Percentiles rank a stretch among this genome's conserved stretches.
Conservation (phyloP, 2,329 filamentous ascomycete species). For the Fusarium fujikuroi region DNA sequence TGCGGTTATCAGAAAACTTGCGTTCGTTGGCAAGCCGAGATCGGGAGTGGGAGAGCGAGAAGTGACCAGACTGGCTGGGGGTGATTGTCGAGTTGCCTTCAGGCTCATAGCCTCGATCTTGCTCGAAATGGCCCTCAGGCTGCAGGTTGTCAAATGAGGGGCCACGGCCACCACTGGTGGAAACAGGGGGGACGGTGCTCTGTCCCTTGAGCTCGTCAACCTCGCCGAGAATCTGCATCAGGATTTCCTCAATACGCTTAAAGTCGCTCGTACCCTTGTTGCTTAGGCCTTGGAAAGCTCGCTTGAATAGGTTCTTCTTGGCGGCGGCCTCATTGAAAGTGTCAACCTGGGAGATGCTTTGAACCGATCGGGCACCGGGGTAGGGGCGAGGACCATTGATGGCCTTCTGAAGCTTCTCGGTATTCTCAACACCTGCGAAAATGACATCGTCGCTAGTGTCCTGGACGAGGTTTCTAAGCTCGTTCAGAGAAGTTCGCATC, state of each 20-base stretch:
- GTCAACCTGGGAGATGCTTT: conserved; percentile 65
- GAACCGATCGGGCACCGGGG: conserved; percentile 72
- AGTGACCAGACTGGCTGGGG: conserved; percentile 79
- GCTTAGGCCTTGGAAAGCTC: conserved; percentile 91
- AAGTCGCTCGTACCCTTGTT: conserved; percentile 90
- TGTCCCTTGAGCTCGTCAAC: conserved; percentile 84
- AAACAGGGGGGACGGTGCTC: conserved; percentile 56
- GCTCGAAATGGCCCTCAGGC: conserved; percentile 71
- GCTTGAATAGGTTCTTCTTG: conserved; percentile 94
- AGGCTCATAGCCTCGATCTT: conserved; percentile 82
- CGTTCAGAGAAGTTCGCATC: conserved; percentile 96
- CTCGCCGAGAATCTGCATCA: conserved; percentile 90
- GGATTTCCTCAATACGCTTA: conserved; percentile 87
- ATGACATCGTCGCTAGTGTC: conserved; percentile 87
- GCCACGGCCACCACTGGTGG: conserved; percentile 60
- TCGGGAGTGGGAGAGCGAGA: conserved; percentile 69
- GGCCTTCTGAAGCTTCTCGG: conserved; percentile 84
- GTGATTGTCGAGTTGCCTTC: conserved; percentile 79
- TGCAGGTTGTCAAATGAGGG: conserved; percentile 77
- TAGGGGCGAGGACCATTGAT: conserved; percentile 88
- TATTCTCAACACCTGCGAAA: conserved; percentile 87
- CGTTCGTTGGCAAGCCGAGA: conserved; percentile 60
- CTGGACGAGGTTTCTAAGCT: conserved; percentile 91
- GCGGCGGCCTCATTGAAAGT: conserved; percentile 67
- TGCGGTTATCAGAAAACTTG: conserved; percentile 78